These are phyloP conservation scores for Penicillium frequentans DNA, from an alignment of 2,329 filamentous ascomycete genomes.

Conservation along the genomic window DNA sequence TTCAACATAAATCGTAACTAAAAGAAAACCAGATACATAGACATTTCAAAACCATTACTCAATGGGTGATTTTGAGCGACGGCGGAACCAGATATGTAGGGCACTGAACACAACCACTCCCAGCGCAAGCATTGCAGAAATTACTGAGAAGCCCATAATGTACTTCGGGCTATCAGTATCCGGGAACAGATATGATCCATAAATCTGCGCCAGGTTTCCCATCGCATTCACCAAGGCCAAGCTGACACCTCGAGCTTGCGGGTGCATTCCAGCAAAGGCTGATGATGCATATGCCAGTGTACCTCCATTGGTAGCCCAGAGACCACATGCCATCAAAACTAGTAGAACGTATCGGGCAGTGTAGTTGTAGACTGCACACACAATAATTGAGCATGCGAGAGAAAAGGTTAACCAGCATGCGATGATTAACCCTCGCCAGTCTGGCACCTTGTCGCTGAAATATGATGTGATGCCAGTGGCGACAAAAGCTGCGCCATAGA, in stretches of 20 bases:
- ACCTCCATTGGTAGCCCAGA: conserved; percentile 56
- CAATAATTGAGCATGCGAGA: conserved; percentile 40
- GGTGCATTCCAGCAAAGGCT: conserved; percentile 51
- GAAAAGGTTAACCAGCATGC: conserved; percentile 48
- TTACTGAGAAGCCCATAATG: conserved; percentile 45
- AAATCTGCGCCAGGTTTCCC: conserved; percentile 58
- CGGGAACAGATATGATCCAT: conserved; percentile 55
- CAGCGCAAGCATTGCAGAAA: conserved; percentile 33
- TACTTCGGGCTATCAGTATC: conserved; percentile 51
- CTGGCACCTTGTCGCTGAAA: conserved; percentile 49
- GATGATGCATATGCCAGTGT: conserved; percentile 54
- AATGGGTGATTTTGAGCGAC: not conserved
- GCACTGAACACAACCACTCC: conserved; percentile 29
- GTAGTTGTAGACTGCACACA: conserved; percentile 51
- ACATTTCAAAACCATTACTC: not conserved
- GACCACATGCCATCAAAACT: conserved; percentile 56
- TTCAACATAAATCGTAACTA: not conserved
- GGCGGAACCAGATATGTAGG: conserved; percentile 28
- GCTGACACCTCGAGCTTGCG: conserved; percentile 53
- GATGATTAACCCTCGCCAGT: conserved; percentile 52
- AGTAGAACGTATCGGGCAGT: conserved; percentile 56
- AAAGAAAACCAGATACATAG: not conserved
- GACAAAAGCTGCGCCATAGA: conserved; percentile 56
- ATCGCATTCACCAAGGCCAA: conserved; percentile 56
- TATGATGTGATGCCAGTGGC: conserved; percentile 49